Percentiles rank a stretch among this genome's conserved stretches.
Evolutionary conservation across 192 early-diverging fungal species (phyloP).

Genomic region (Chytriomyces sp.): DNA sequence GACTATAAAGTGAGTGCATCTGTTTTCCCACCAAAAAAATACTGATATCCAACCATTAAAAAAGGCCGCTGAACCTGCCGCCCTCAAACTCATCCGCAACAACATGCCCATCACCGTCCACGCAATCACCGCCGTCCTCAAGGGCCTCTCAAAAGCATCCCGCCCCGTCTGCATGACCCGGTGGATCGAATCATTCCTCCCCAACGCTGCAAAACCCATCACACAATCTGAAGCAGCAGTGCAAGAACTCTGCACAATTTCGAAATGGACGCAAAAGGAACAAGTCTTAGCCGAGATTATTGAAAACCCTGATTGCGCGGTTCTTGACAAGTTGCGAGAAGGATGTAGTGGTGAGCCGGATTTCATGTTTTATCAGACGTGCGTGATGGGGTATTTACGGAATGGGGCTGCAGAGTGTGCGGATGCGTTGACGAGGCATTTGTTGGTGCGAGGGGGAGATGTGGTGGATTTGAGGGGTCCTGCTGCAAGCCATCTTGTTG

Average conservation of each 20-base stretch:
- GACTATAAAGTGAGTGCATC: not conserved
- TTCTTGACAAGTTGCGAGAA: not conserved
- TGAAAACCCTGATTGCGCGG: not conserved
- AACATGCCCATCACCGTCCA: conserved; percentile 2
- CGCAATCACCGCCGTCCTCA: conserved; percentile 3
- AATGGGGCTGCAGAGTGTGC: not conserved
- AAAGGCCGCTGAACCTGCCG: conserved; percentile 2
- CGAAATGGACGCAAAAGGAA: not conserved
- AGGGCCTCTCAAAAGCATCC: not conserved
- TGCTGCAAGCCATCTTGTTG: not conserved
- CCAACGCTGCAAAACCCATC: not conserved
- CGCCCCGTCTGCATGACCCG: not conserved
- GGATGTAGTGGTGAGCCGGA: not conserved
- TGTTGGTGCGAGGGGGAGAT: not conserved
- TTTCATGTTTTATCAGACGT: conserved; percentile 8
- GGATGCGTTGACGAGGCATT: not conserved
- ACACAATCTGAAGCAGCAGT: not conserved
- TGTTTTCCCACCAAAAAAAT: no score
- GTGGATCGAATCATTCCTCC: conserved; percentile 9
- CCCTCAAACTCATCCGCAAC: not conserved
- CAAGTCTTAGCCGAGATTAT: not conserved
- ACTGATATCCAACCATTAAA: no score
- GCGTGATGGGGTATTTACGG: not conserved
- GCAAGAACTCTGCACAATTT: not conserved
- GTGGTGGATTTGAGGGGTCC: not conserved